Evolutionary conservation across 768 basidiomycete species (phyloP).

Genomic region (Punctularia strigosozonata): DNA sequence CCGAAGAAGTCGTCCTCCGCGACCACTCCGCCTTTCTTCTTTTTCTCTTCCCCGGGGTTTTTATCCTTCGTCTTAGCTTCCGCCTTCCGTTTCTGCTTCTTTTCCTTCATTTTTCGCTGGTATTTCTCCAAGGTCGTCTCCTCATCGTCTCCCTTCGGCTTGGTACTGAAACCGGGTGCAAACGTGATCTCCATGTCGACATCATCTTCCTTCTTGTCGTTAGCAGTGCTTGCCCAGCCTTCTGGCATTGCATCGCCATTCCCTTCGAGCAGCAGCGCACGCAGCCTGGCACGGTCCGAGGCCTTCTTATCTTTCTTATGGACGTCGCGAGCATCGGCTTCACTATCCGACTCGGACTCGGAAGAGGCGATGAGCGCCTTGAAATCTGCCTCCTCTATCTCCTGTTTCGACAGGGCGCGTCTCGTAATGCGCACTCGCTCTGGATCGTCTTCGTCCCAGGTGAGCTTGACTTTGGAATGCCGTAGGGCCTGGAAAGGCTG

Average conservation of each 20-base stretch:
- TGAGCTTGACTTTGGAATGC: slow-evolving; percentile 95
- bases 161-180: slow-evolving; percentile 63
- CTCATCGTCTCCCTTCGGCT: slow-evolving; percentile 38
- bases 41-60: slow-evolving; percentile 13
- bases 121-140: slow-evolving; percentile 88
- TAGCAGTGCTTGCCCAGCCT: slow-evolving; percentile 56
- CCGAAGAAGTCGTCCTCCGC: slow-evolving; percentile 73
- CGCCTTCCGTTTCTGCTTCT: slow-evolving; percentile 70
- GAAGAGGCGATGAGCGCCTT: slow-evolving; percentile 34
- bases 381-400: slow-evolving; percentile 90
- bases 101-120: slow-evolving; percentile 83
- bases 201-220: slow-evolving; percentile 28
- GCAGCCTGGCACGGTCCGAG: slow-evolving; percentile 54
- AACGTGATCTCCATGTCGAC: slow-evolving; percentile 96
- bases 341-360: slow-evolving; percentile 44
- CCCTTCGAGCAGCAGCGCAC: slow-evolving; percentile 62
- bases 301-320: slow-evolving; percentile 35
- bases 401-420: slow-evolving; percentile 64
- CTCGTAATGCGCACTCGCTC: slow-evolving; percentile 75
- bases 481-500: slow-evolving; percentile 61
- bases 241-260: slow-evolving; percentile 65
- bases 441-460: slow-evolving; percentile 97
- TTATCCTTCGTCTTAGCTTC: slow-evolving; percentile 34
- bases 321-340: slow-evolving; percentile 46
- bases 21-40: slow-evolving; percentile 11